Evolutionary conservation across 176 grass and related monocot species (phyloP).

Genomic region (Coix lacrymajobi): DNA sequence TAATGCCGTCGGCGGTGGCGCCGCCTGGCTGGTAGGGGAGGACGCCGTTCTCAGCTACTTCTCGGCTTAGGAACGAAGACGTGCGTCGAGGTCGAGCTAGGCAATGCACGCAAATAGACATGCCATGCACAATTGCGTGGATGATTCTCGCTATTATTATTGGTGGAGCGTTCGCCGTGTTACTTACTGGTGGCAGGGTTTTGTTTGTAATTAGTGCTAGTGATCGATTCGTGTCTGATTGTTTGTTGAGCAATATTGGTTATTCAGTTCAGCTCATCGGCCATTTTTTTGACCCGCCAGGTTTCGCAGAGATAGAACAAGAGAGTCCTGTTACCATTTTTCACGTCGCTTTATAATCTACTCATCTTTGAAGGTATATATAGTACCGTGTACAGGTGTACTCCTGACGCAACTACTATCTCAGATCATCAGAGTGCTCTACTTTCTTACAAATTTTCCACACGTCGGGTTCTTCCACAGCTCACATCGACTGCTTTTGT

Average conservation of each 20-base stretch:
- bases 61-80: slow-evolving; percentile 37
- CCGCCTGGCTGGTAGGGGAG: background rate
- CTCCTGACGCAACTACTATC: too few species aligned
- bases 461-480: too few species aligned
- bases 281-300: background rate
- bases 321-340: too few species aligned
- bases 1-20: accelerated
- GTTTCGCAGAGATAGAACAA: background rate
- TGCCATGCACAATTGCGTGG: background rate
- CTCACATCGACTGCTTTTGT: too few species aligned
- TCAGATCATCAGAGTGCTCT: too few species aligned
- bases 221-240: background rate
- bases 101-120: background rate
- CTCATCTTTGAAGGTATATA: too few species aligned
- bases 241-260: background rate
- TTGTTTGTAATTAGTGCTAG: slow-evolving; percentile 1
- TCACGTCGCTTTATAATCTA: too few species aligned
- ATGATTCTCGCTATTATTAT: background rate
- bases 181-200: background rate
- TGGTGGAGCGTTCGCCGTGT: background rate
- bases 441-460: too few species aligned
- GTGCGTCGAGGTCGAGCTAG: background rate
- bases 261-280: background rate
- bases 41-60: slow-evolving; percentile 29
- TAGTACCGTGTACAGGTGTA: too few species aligned